Conservation (phyloP, 208 protist species). For the Trypanosomatidae sp. region DNA sequence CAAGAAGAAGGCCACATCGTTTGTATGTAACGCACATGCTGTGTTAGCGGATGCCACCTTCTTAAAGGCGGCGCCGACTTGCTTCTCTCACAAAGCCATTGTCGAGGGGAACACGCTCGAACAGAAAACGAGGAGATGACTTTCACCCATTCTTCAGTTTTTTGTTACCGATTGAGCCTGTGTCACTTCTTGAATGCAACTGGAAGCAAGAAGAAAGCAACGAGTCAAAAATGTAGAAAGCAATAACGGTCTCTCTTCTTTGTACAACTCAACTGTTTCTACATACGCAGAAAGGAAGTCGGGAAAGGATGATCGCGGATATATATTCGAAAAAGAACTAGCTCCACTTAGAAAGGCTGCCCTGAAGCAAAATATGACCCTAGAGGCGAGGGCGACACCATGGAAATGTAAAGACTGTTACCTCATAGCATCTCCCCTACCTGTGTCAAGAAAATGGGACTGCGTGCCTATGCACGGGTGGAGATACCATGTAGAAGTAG, state of each 20-base stretch:
- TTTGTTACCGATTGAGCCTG: no score
- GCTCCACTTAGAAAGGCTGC: background rate
- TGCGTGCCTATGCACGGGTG: conserved; percentile 2
- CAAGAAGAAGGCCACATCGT: background rate
- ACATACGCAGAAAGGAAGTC: background rate
- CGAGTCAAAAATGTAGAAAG: background rate
- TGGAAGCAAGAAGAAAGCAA: background rate
- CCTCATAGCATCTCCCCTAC: background rate
- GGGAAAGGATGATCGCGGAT: background rate
- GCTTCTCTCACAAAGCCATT: background rate
- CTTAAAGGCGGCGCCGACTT: background rate
- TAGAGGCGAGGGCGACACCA: background rate
- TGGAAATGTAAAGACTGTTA: background rate
- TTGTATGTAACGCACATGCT: background rate
- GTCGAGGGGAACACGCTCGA: background rate
- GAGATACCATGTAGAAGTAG: background rate
- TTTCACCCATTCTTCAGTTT: background rate
- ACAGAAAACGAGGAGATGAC: background rate
- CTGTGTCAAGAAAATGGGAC: background rate
- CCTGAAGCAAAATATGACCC: background rate
- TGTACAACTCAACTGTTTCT: background rate
- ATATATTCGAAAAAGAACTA: background rate
- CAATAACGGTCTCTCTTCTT: background rate
- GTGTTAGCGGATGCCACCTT: background rate
- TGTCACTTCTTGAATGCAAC: background rate